phyloP scores from a whole-genome alignment of 495 filamentous ascomycete species.

The Choiromyces venosus region DNA sequence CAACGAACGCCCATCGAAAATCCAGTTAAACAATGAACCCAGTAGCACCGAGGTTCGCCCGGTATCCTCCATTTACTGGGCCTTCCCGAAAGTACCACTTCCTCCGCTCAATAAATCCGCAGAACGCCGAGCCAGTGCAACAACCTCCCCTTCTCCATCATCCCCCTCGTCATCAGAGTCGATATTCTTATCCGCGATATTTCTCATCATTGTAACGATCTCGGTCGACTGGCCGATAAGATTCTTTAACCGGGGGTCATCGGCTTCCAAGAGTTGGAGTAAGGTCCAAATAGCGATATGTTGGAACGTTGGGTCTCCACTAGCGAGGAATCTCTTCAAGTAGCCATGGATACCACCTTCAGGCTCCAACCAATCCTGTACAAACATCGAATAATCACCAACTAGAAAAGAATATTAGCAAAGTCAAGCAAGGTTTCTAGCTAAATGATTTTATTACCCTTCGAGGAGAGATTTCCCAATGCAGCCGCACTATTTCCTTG shows the following conservation, averaged over 20 bases:
- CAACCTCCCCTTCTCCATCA: conserved; percentile 81
- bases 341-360: conserved; percentile 95
- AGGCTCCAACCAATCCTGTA: conserved; percentile 86
- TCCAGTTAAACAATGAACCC: background rate
- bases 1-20: background rate
- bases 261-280: conserved; percentile 89
- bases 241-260: conserved; percentile 75
- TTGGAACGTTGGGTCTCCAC: conserved; percentile 94
- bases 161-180: conserved; percentile 85
- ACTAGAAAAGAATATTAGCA: conserved; percentile 50
- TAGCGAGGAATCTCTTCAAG: conserved; percentile 82
- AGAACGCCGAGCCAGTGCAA: conserved; percentile 82
- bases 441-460: conserved; percentile 57
- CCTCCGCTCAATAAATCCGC: conserved; percentile 61
- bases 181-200: conserved; percentile 81
- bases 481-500: conserved; percentile 97
- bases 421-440: conserved; percentile 30
- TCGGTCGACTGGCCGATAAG: conserved; percentile 82
- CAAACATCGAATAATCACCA: conserved; percentile 92
- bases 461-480: conserved; percentile 89
- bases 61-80: conserved; percentile 19
- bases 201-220: conserved; percentile 81
- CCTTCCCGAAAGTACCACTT: conserved; percentile 25
- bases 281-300: conserved; percentile 99
- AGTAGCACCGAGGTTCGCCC: background rate